These are phyloP conservation scores for Penicillium malachiteum DNA, from an alignment of 495 filamentous ascomycete species.

Conservation along the genomic window DNA sequence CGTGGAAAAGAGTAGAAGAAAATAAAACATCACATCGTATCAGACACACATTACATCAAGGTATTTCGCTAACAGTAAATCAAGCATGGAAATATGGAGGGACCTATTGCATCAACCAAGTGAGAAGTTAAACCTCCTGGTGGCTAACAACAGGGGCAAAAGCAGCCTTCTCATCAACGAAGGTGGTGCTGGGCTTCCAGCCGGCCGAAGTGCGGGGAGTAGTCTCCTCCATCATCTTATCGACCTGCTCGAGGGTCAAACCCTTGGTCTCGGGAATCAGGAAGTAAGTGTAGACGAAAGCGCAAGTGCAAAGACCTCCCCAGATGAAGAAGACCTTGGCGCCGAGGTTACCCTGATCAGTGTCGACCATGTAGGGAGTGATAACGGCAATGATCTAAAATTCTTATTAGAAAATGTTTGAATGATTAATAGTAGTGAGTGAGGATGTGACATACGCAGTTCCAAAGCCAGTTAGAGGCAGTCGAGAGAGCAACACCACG, in stretches of 20 bases:
- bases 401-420: slow-evolving; percentile 3
- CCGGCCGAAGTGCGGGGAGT: slow-evolving; percentile 70
- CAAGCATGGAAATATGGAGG: neutral
- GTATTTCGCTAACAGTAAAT: slow-evolving; percentile 18
- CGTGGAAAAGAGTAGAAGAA: no score
- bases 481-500: slow-evolving; percentile 79
- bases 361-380: slow-evolving; percentile 76
- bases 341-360: slow-evolving; percentile 64
- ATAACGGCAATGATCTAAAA: slow-evolving; percentile 63
- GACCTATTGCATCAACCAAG: no score
- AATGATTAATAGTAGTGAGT: slow-evolving; percentile 4
- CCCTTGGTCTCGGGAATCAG: slow-evolving; percentile 86
- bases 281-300: slow-evolving; percentile 75
- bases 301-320: slow-evolving; percentile 66
- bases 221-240: slow-evolving; percentile 86
- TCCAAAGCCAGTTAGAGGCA: slow-evolving; percentile 88
- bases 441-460: slow-evolving; percentile 36
- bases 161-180: slow-evolving; percentile 54
- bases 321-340: slow-evolving; percentile 85
- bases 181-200: slow-evolving; percentile 75
- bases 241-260: slow-evolving; percentile 83
- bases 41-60: slow-evolving; percentile 7
- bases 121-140: slow-evolving; percentile 30
- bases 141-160: slow-evolving; percentile 30
- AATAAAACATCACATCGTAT: neutral